Evolutionary conservation across 192 early-diverging fungal genomes (phyloP).

Genomic region (Pilaira anomala): DNA sequence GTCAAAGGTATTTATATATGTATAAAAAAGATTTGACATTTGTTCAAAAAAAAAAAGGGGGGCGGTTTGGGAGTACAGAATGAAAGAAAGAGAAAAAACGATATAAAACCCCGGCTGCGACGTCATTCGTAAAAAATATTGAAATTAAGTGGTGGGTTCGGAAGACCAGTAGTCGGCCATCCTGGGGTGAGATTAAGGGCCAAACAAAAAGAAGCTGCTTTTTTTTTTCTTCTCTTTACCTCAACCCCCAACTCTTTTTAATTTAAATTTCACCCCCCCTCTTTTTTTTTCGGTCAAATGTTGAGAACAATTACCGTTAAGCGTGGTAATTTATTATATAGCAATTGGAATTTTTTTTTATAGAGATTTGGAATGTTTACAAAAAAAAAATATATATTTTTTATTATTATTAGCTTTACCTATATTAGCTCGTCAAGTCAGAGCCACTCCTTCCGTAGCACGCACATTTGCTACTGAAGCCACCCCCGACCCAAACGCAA

Average conservation of each 20-base stretch:
- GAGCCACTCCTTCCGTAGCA: constrained; percentile 33
- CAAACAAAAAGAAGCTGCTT: not conserved
- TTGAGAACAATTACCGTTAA: constrained; percentile 33
- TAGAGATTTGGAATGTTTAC: constrained; percentile 1
- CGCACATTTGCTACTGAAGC: constrained; percentile 38
- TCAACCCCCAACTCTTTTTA: constrained; percentile 25
- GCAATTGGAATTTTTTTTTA: not conserved
- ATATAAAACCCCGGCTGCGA: too few species aligned
- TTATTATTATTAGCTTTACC: constrained; percentile 10
- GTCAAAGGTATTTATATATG: too few species aligned
- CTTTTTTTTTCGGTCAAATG: constrained; percentile 29
- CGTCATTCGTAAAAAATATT: too few species aligned
- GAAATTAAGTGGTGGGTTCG: too few species aligned
- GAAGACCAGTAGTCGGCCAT: too few species aligned
- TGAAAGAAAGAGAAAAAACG: too few species aligned
- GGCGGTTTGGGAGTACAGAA: too few species aligned
- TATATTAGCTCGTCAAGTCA: constrained; percentile 22
- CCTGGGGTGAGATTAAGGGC: not conserved
- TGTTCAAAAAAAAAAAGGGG: not conserved
- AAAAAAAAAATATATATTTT: too few species aligned
- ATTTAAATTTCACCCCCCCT: constrained; percentile 19
- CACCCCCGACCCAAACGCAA: constrained; percentile 41
- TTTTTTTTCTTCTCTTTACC: constrained; percentile 12
- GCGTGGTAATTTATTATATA: constrained; percentile 25
- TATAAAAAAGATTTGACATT: not conserved